Conservation (phyloP, 352 stramenopile species). For the Phytophthora capsici region DNA sequence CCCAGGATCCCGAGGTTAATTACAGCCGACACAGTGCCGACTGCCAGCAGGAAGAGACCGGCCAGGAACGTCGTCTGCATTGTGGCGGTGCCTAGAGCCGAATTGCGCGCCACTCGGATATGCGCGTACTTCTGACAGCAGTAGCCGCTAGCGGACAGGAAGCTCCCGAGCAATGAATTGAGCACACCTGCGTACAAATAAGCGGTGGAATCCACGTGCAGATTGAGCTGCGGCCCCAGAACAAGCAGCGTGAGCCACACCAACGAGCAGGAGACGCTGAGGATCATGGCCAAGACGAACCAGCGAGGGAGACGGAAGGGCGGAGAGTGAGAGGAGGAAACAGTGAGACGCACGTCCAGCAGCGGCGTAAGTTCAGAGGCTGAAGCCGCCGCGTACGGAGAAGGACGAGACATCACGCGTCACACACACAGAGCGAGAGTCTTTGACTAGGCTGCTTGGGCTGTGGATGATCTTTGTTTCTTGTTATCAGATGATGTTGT, state of each 20-base stretch:
- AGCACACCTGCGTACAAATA: conserved; percentile 75
- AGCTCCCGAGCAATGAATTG: conserved; percentile 79
- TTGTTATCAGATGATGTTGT: conserved; percentile 2
- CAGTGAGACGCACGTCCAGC: conserved; percentile 29
- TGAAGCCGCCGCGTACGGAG: conserved; percentile 9
- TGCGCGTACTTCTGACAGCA: conserved; percentile 84
- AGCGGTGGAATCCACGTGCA: conserved; percentile 32
- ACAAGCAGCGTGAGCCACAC: conserved; percentile 63
- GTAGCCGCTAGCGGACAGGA: conserved; percentile 80
- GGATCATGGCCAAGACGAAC: conserved; percentile 50
- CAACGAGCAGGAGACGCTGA: conserved; percentile 52
- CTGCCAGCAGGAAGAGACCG: conserved; percentile 61
- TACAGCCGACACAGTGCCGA: conserved; percentile 76
- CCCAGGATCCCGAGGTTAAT: conserved; percentile 78
- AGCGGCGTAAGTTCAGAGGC: conserved; percentile 43
- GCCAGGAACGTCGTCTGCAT: conserved; percentile 67
- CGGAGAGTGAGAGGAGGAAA: conserved; percentile 4
- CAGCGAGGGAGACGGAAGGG: conserved; percentile 50
- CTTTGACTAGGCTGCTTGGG: background rate
- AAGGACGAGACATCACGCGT: conserved; percentile 21
- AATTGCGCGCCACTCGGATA: conserved; percentile 52
- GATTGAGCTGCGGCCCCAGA: conserved; percentile 41
- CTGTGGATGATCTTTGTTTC: background rate
- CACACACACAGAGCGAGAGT: conserved; percentile 3
- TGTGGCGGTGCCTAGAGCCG: conserved; percentile 60